These are phyloP conservation scores for Exsudoporus floridanus DNA, from an alignment of 1,284 basidiomycete species.

Conservation along the genomic window DNA sequence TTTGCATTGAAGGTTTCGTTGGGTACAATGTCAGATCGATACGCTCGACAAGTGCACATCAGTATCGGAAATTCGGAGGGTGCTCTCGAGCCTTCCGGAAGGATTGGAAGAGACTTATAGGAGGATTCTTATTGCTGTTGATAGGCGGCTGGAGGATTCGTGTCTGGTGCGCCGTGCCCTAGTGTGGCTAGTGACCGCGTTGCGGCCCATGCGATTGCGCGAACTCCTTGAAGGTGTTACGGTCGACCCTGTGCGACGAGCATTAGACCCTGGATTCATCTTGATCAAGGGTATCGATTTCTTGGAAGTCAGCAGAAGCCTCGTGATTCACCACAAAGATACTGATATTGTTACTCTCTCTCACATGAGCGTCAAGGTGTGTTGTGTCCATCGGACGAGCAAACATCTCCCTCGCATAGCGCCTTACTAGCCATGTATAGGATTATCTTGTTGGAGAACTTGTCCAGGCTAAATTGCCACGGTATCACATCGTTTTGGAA, in stretches of 20 bases:
- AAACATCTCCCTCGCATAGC: accelerated
- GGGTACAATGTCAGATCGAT: constrained; percentile 17
- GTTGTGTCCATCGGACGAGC: neutral
- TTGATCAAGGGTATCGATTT: neutral
- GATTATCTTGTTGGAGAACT: constrained; percentile 14
- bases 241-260: neutral
- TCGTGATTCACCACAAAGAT: constrained; percentile 6
- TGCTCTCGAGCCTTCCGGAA: constrained; percentile 3
- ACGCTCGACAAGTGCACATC: constrained; percentile 1
- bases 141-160: neutral
- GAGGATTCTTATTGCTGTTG: constrained; percentile 11
- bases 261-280: constrained; percentile 3
- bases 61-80: neutral
- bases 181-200: constrained; percentile 7
- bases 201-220: constrained; percentile 3
- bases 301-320: constrained; percentile 4
- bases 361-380: constrained; percentile 18
- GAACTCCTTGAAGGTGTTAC: constrained; percentile 11
- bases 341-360: constrained; percentile 10
- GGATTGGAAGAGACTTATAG: constrained; percentile 16
- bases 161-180: neutral
- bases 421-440: neutral
- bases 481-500: constrained; percentile 6
- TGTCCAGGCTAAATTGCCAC: neutral
- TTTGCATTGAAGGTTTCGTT: constrained; percentile 9